Base-by-base conservation (phyloP, 202 grass and related monocot genomes). In the Setaria viridis region DNA sequence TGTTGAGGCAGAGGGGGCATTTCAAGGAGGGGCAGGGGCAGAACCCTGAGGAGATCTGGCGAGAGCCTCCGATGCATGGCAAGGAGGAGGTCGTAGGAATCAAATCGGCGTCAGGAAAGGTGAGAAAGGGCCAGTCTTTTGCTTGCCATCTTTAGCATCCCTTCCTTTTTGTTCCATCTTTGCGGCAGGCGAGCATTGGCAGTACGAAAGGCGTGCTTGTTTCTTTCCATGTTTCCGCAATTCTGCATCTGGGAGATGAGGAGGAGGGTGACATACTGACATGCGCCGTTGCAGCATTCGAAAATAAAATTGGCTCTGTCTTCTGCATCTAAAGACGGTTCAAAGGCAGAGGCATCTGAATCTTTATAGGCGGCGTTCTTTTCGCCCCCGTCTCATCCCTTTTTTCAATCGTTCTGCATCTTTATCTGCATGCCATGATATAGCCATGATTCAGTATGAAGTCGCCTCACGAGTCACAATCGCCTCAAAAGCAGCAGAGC, bases 321-420 rank as follows among this genome's bases (percentile, higher is more conserved):
- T 35, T 35, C 25, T 25, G 25, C 86, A 62, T 91, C 82, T 82
- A 91, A 88, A 91, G 82, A 91, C 75, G 78, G 72, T 84, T 91
- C 77, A 88, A 88, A 91, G 59, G 85, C 54, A 65, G 76, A 87
- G 80, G 85, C 69, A 9, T 87, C n/a, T 83, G 84, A 56, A 83
- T 82, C 80, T 86, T 89, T 62, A 75, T 25, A 74, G 39, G 5
- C 39, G 6, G 20, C 48, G 3, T 42, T 39, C 10, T 6, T 53
- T 45, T 50, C 48, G 21, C 25, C 5, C 15, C 0, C 2, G 16
- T 76, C 74, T 60, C 16, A 21, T 59, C 65, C 30, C 39, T 67
- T 50, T 54, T 5, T 30, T 2, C 53, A 19, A 13, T 72, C 29
- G 46, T 41, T 60, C n/a, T 80, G 57, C 20, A 73, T 68, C 78